Base-by-base conservation (phyloP, 1,139 yeast species). In the Debaryomyces singareniensis region DNA sequence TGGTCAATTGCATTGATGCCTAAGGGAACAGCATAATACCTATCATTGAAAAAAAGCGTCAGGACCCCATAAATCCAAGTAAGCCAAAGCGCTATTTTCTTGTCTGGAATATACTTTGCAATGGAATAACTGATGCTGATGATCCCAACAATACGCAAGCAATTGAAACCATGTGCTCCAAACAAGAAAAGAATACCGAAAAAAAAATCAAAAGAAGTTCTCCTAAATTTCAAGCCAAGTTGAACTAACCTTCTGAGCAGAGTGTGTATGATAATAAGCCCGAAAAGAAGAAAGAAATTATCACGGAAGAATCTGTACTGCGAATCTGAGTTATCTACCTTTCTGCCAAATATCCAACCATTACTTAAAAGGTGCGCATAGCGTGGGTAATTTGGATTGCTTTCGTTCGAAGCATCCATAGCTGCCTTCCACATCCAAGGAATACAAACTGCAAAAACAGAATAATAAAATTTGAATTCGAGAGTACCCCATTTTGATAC, bases 291-390 rank as follows among this genome's bases (percentile, higher is more conserved):
- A 7, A 76, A 72, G 42, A 89, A 67, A 50, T 86, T 87, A 47
- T 82, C 80, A 44, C 98, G 70, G 52, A 93, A 87, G 46, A 87
- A 85, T 18, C 86, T 62, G 49, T 91, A 93, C 53, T 93, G 99
- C 24, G 67, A 66, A 51, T 93, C 99, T 3, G 95, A 81, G 51
- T 89, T 89, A 51, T 93, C 96, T 42, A 75, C 93, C 60, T 74
- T 80, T 20, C 93, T 57, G 2, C 89, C 87, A 42, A 78, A 75
- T 40, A 84, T 55, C 95, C 95, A 85, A 2, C 89, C 82, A 6
- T 70, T 58, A 26, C 78, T 68, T 35, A 91, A 62, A 27, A 78
- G 58, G 32, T 75, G 71, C 38, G 71, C 69, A 47, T 71, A 87
- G 30, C 64, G 61, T 13, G 71, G 69, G 48, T 80, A 91, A 48